A percentile compares a stretch with the other conserved stretches of the same genome.
Evolutionary conservation across 2,329 filamentous ascomycete genomes (phyloP).

Genomic region (Phoma sp.): DNA sequence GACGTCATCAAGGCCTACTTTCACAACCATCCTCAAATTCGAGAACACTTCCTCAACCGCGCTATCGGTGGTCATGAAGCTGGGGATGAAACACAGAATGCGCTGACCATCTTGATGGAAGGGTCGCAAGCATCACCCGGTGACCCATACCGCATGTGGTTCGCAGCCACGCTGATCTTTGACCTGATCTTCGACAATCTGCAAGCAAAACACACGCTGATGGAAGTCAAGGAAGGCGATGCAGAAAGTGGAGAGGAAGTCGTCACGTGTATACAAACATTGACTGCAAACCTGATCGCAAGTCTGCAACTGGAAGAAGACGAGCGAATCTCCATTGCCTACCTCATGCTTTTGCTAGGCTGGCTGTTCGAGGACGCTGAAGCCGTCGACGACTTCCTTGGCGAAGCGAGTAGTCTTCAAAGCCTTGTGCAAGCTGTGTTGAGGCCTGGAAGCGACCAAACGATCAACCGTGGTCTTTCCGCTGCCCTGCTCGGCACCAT

Average conservation of each 20-base stretch:
- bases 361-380: conserved; percentile 94
- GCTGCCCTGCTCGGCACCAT: conserved; percentile 85
- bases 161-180: conserved; percentile 85
- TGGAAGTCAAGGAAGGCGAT: conserved; percentile 87
- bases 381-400: conserved; percentile 90
- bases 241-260: conserved; percentile 91
- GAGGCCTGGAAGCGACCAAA: conserved; percentile 61
- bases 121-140: conserved; percentile 66
- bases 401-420: conserved; percentile 91
- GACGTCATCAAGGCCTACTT: conserved; percentile 95
- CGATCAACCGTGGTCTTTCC: conserved; percentile 80
- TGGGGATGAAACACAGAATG: conserved; percentile 86
- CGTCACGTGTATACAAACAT: conserved; percentile 88
- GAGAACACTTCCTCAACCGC: conserved; percentile 82
- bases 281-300: conserved; percentile 84
- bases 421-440: conserved; percentile 77
- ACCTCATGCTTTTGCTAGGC: conserved; percentile 85
- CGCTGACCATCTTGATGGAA: conserved; percentile 80
- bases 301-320: conserved; percentile 80
- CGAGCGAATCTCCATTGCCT: conserved; percentile 79
- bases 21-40: conserved; percentile 79
- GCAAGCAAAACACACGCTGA: conserved; percentile 79
- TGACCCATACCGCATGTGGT: conserved; percentile 90
- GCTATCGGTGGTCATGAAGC: conserved; percentile 87
- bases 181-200: conserved; percentile 83